Base-by-base conservation (phyloP, 441 rosid genomes). In the Melastoma candidum region DNA sequence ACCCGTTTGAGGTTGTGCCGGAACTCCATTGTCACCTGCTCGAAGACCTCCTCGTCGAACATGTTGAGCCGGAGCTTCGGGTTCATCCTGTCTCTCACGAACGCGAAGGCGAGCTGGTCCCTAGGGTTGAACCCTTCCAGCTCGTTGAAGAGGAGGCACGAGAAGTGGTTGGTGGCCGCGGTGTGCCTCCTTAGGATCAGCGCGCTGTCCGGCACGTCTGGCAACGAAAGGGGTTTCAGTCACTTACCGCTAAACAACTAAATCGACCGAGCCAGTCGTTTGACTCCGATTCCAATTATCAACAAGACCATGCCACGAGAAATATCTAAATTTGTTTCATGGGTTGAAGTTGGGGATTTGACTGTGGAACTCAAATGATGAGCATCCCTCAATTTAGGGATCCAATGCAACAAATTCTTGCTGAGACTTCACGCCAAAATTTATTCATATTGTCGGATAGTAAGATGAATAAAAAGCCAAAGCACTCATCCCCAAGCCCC, bases 171-270 rank as follows among this genome's bases (percentile, higher is more conserved):
- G 79, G 61, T 83, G 12, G 54, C 63, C 22, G 44, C 1, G 26
- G 81, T 85, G 65, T 85, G 98, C 58, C 65, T 71, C 67, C 95
- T 81, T 49, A 82, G 51, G 51, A 87, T 87, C 56, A 87, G 9
- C 0, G 90, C 88, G 66, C 79, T 85, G 26, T 83, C 96, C 36
- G 90, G 90, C 46, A 85, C 96, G 74, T 90, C 96, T 83, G 74
- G 1, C 3, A 17, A 49, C 22, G 10, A 29, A 13, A 51, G 11
- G 26, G 48, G 45, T 14, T 52, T 7, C 0, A 51, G 3, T 11
- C 11, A 54, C 44, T n/a, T 50, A 44, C 26, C 1, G 7, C 29
- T 27, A 45, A 10, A 26, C 36, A 9, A 13, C 13, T 36, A 36
- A 36, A 36, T 36, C 41, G 41, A 4, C 36, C 36, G 36, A 3